A percentile compares a stretch with the other conserved stretches of the same genome.
phyloP scores from a whole-genome alignment of 2,329 filamentous ascomycete genomes.

The Westerdykella ornata region DNA sequence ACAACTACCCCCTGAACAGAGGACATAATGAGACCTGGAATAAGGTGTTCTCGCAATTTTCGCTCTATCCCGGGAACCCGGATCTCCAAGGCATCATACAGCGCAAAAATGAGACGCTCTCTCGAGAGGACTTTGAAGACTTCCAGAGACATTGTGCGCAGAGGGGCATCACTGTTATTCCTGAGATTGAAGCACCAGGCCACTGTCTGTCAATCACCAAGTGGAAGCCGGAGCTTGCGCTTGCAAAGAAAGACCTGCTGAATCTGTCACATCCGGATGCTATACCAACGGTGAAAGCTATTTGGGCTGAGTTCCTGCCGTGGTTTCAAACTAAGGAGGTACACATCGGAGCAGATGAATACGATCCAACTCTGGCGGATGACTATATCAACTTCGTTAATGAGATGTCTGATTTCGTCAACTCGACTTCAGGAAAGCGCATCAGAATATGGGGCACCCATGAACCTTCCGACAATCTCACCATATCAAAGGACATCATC shows the following conservation, averaged over 20 bases:
- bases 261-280: slow-evolving; percentile 34
- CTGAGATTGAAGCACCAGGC: slow-evolving; percentile 36
- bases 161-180: slow-evolving; percentile 33
- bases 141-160: slow-evolving; percentile 32
- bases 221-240: slow-evolving; percentile 36
- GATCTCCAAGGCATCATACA: slow-evolving; percentile 31
- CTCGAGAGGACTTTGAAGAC: slow-evolving; percentile 30
- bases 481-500: slow-evolving; percentile 37
- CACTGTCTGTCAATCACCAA: slow-evolving; percentile 35
- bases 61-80: slow-evolving; percentile 35
- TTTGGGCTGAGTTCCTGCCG: slow-evolving; percentile 35
- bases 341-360: slow-evolving; percentile 37
- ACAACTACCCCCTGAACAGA: slow-evolving; percentile 46
- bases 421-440: slow-evolving; percentile 25
- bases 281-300: slow-evolving; percentile 32
- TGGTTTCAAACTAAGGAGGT: slow-evolving; percentile 37
- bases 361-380: slow-evolving; percentile 28
- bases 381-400: slow-evolving; percentile 37
- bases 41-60: slow-evolving; percentile 44
- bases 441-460: slow-evolving; percentile 40
- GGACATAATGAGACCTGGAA: slow-evolving; percentile 44
- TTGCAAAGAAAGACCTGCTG: slow-evolving; percentile 32
- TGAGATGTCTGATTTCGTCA: slow-evolving; percentile 30
- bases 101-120: slow-evolving; percentile 33
- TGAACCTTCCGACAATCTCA: slow-evolving; percentile 38